A percentile compares a stretch with the other conserved stretches of the same genome.
Conservation (phyloP, 2,329 filamentous ascomycete species). For the Pyricularia pennisetigena region DNA sequence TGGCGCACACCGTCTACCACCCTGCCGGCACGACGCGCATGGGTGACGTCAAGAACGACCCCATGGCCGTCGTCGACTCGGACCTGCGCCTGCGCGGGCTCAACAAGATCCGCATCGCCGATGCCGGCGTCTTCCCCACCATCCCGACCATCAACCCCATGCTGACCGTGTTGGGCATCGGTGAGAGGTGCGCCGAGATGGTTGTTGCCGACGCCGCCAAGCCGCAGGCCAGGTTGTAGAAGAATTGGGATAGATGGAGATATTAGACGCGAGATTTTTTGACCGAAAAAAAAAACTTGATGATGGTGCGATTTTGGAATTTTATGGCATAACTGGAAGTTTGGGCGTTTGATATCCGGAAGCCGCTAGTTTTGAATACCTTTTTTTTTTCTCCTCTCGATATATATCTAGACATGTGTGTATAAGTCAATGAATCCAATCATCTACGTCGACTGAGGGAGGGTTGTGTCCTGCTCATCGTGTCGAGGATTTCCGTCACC, state of each 20-base stretch:
- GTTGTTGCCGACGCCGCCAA: conserved; percentile 60
- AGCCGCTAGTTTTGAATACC: not conserved
- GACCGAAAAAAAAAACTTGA: too few species aligned
- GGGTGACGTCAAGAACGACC: conserved; percentile 37
- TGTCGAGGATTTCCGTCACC: too few species aligned
- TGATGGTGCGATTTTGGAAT: not conserved
- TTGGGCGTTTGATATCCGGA: not conserved
- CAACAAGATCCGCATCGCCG: conserved; percentile 13
- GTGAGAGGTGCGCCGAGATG: conserved; percentile 76
- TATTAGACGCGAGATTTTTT: too few species aligned
- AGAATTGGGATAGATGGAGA: not conserved
- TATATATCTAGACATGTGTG: not conserved
- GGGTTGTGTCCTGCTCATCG: too few species aligned
- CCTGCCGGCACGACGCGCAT: conserved; percentile 21
- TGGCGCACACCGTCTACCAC: conserved; percentile 84
- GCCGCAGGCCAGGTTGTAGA: conserved; percentile 7
- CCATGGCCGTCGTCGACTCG: conserved; percentile 49
- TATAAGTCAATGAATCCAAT: too few species aligned
- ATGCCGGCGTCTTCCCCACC: conserved; percentile 20
- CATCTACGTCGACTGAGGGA: too few species aligned
- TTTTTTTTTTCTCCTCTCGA: not conserved
- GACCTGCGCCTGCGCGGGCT: conserved; percentile 15
- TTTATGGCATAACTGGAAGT: not conserved
- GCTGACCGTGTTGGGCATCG: conserved; percentile 77
- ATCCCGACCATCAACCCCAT: conserved; percentile 65